Conservation (phyloP, 176 grass and related monocot species). For the Carex cristatella region DNA sequence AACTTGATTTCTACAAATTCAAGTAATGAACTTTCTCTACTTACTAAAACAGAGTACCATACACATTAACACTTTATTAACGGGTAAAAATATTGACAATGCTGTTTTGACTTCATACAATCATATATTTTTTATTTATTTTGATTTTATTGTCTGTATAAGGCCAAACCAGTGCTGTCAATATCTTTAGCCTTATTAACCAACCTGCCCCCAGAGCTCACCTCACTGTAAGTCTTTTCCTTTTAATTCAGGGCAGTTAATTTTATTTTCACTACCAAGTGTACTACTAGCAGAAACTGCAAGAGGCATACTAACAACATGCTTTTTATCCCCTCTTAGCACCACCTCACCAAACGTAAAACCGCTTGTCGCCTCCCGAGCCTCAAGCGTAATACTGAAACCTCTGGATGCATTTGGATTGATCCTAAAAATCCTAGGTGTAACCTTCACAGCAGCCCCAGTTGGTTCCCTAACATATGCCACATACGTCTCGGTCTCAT, state of each 20-base stretch:
- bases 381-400: slow-evolving; percentile 47
- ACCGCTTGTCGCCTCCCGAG: slow-evolving; percentile 33
- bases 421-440: slow-evolving; percentile 43
- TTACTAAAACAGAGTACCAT: background rate
- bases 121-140: too few relatives aligned
- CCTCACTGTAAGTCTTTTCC: background rate
- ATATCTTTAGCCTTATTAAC: too few relatives aligned
- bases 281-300: slow-evolving; percentile 45
- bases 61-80: background rate
- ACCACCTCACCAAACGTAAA: slow-evolving; percentile 78
- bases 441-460: slow-evolving; percentile 51
- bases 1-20: background rate
- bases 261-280: slow-evolving; percentile 20
- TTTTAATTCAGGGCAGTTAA: background rate
- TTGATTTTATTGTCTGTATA: too few relatives aligned
- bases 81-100: too few relatives aligned
- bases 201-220: background rate
- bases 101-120: too few relatives aligned
- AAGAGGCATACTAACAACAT: slow-evolving; percentile 60
- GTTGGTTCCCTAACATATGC: slow-evolving; percentile 46
- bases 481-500: slow-evolving; percentile 48
- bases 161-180: too few relatives aligned
- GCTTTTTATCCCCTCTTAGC: slow-evolving; percentile 53
- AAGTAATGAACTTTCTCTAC: background rate
- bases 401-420: slow-evolving; percentile 32